Base-by-base conservation (phyloP, 2,329 filamentous ascomycete genomes). In the Mariannaea sp. region DNA sequence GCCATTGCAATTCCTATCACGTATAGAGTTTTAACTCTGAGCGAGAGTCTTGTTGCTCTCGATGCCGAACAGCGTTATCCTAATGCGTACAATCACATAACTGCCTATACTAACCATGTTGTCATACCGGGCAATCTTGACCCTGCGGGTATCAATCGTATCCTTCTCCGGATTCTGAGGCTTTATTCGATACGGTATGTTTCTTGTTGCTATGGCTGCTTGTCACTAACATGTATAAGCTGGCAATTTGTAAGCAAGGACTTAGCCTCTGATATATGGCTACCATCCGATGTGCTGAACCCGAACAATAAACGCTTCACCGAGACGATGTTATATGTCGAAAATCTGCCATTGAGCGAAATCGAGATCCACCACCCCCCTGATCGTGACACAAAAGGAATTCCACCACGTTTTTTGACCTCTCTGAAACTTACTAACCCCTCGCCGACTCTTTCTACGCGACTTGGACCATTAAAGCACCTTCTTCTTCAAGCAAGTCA, bases 1-100 rank as follows among this genome's bases (percentile, higher is more conserved):
- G 66, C 68, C 13, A 71, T 79, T 33, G 70, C 72, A 32, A 75
- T 71, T 9, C 77, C 77, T 0, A 71, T 79, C 17, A 62, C 68
- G 32, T 80, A 78, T 59, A 69, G 69, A 26, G 67, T 62, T 7
- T 49, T 80, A 17, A 60, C 61, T 1, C 59, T 80, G 16, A 78
- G 73, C 44, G 64, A 70, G 35, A 53, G 57, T 30, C 70, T 79
- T 10, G 66, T 77, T 41, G 64, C 65, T 9, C 64, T 65, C 6
- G 62, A 69, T 43, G 69, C 71, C n/a, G 68, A 71, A 33, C 57
- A 51, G 12, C 57, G 57, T 8, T 71, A 72, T 44, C 68, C 73
- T 4, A 50, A 63, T 3, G 66, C 70, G 7, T 60, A 75, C 17
- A 57, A 65, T 22, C 67, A 75, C 49, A 68, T 79, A 7, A 70